phyloP scores from a whole-genome alignment of 371 early-diverging fungal species.

The Rhizomucor miehei region DNA sequence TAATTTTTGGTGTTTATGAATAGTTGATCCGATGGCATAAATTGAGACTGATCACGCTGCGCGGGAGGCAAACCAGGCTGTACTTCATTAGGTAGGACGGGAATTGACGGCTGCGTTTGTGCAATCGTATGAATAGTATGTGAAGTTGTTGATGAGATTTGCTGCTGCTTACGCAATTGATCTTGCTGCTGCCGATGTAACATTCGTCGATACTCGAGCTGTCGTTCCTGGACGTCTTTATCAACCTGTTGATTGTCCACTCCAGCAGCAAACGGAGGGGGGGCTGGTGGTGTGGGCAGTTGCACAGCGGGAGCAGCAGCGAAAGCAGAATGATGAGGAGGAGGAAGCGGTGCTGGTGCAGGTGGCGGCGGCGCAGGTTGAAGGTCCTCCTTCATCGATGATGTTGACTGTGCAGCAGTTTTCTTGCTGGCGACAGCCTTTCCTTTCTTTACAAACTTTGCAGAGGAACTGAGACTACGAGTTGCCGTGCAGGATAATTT shows the following conservation, averaged over 20 bases:
- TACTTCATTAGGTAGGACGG: no score
- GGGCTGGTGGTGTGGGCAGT: no score
- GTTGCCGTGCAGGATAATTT: constrained; percentile 6
- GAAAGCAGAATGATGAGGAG: constrained; percentile 2
- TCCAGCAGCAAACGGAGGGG: no score
- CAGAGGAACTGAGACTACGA: background rate
- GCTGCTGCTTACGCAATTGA: constrained; percentile 9
- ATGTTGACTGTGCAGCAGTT: background rate
- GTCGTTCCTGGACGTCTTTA: constrained; percentile 1
- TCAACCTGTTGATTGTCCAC: no score
- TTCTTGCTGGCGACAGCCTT: background rate
- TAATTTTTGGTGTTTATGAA: constrained; percentile 22
- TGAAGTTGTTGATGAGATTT: background rate
- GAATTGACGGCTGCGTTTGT: no score
- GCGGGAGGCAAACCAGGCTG: background rate
- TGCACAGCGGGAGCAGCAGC: background rate
- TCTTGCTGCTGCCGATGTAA: constrained; percentile 10
- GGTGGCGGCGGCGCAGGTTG: constrained; percentile 1
- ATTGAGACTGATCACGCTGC: background rate
- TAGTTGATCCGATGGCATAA: constrained; percentile 8
- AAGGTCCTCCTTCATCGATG: constrained; percentile 5
- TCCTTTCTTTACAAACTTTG: background rate
- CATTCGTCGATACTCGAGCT: constrained; percentile 6
- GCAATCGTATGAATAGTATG: background rate
- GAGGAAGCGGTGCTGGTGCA: constrained; percentile 6